Evolutionary conservation across 495 filamentous ascomycete species (phyloP).

Genomic region (Penicillium coprophilum): DNA sequence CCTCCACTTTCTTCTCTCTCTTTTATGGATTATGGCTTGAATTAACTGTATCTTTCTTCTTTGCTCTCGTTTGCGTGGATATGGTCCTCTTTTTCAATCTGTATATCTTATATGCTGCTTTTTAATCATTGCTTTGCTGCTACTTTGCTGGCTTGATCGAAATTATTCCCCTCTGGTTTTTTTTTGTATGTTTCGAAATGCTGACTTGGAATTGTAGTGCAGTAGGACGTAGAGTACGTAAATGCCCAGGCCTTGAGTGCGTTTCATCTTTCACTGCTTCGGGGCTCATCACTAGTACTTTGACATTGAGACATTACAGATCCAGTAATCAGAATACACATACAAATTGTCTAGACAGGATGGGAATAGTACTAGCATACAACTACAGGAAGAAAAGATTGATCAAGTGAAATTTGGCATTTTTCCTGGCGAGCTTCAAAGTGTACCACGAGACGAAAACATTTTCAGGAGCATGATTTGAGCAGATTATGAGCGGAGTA

Average conservation of each 20-base stretch:
- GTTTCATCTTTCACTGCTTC: neutral
- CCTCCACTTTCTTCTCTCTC: constrained; percentile 7
- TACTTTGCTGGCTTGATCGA: constrained; percentile 2
- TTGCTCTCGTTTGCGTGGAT: constrained; percentile 16
- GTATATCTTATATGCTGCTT: constrained; percentile 13
- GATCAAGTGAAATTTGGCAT: constrained; percentile 10
- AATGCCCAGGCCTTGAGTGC: neutral
- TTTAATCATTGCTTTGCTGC: constrained; percentile 9
- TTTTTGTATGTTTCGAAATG: neutral
- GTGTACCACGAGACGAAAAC: constrained; percentile 21
- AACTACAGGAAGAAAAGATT: constrained; percentile 1
- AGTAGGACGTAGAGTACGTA: neutral
- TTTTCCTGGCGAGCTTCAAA: constrained; percentile 27
- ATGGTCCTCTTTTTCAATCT: constrained; percentile 16
- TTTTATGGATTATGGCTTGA: constrained; percentile 17
- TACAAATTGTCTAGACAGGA: neutral
- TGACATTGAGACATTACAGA: neutral
- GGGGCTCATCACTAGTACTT: neutral
- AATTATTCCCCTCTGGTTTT: constrained; percentile 4
- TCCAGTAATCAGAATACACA: neutral
- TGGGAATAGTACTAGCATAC: neutral
- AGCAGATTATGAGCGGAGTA: constrained; percentile 7
- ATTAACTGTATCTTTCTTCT: constrained; percentile 15
- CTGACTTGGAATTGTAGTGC: neutral
- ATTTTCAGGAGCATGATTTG: constrained; percentile 16